A percentile compares a stretch with the other conserved stretches of the same genome.
Evolutionary conservation across 768 basidiomycete genomes (phyloP).

Genomic region (Boletus tomentosulus): DNA sequence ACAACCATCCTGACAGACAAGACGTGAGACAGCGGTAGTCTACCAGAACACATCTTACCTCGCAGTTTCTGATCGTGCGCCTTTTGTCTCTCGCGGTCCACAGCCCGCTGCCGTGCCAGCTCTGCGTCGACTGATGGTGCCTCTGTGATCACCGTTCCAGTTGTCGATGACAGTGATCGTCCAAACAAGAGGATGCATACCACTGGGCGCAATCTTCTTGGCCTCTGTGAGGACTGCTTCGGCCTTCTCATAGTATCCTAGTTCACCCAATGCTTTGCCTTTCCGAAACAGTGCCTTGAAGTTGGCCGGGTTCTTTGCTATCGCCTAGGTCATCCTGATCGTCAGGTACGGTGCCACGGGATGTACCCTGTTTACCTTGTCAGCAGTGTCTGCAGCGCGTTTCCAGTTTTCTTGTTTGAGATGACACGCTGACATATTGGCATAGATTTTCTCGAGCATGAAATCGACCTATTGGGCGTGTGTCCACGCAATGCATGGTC

Average conservation of each 20-base stretch:
- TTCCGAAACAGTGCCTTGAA: conserved; percentile 80
- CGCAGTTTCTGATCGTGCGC: conserved; percentile 68
- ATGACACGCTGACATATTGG: conserved; percentile 83
- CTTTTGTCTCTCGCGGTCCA: conserved; percentile 65
- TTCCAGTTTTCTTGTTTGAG: conserved; percentile 78
- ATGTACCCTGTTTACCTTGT: conserved; percentile 47
- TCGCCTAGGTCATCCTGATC: conserved; percentile 43
- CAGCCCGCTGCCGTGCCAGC: conserved; percentile 51
- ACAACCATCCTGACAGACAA: conserved; percentile 27
- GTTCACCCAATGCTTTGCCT: conserved; percentile 72
- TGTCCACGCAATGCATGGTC: neutral
- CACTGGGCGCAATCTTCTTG: conserved; percentile 57
- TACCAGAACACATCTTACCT: conserved; percentile 38
- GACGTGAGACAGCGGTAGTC: conserved; percentile 1
- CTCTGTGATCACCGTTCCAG: conserved; percentile 37
- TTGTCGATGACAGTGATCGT: neutral
- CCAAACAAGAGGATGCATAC: conserved; percentile 30
- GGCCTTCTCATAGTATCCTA: conserved; percentile 73
- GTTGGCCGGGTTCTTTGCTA: conserved; percentile 71
- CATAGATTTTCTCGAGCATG: conserved; percentile 76
- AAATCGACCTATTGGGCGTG: conserved; percentile 55
- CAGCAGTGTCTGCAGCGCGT: conserved; percentile 74
- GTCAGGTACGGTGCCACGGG: neutral
- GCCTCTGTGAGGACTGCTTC: conserved; percentile 61
- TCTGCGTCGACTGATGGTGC: conserved; percentile 59